Conservation (phyloP, 2,329 filamentous ascomycete species). For the Thielaviopsis euricoi region DNA sequence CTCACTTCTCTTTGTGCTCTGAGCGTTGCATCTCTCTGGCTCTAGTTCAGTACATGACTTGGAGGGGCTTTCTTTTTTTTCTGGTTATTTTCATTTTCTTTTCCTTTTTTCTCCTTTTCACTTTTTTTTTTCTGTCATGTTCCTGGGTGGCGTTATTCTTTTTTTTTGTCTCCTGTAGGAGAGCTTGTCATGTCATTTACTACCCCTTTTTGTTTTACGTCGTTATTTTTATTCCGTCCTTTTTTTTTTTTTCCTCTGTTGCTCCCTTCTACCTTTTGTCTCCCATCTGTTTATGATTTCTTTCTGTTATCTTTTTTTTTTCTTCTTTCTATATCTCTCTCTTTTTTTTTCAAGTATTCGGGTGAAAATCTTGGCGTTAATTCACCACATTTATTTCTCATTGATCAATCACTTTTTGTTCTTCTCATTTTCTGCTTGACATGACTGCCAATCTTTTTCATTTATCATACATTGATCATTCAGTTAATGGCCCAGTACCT, state of each 20-base stretch:
- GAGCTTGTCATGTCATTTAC: not conserved
- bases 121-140: constrained; percentile 2
- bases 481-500: no score
- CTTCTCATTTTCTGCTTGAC: no score
- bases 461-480: no score
- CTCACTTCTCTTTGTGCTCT: not conserved
- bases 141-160: not conserved
- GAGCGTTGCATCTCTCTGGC: no score
- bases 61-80: not conserved
- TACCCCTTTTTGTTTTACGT: constrained; percentile 1
- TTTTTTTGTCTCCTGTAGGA: not conserved
- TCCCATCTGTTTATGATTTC: not conserved
- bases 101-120: constrained; percentile 1
- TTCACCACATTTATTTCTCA: no score
- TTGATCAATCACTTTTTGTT: no score
- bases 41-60: no score
- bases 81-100: constrained; percentile 3
- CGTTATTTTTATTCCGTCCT: not conserved
- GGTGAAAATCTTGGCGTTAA: no score
- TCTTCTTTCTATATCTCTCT: not conserved
- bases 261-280: constrained; percentile 5
- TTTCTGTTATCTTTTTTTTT: not conserved
- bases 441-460: no score
- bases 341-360: not conserved
- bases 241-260: not conserved